Percentiles rank a stretch among this genome's conserved stretches.
Conservation (phyloP, 2,329 filamentous ascomycete species). For the Plectosphaerella plurivora region DNA sequence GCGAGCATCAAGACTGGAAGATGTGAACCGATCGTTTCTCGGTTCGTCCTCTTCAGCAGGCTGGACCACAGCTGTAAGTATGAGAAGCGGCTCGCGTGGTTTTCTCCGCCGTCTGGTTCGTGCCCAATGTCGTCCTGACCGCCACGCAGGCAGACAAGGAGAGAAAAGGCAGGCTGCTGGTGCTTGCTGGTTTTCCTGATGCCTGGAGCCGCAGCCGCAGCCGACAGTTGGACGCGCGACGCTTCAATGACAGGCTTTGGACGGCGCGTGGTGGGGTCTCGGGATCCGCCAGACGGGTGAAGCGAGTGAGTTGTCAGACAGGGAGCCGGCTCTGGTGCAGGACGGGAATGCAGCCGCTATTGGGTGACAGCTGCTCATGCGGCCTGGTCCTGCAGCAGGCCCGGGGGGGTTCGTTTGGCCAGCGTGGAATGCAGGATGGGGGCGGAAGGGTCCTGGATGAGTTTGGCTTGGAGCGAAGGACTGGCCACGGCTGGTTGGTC, state of each 20-base stretch:
- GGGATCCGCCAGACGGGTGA: not conserved
- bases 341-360: slow-evolving; percentile 11
- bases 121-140: too few species aligned
- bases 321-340: slow-evolving; percentile 4
- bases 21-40: too few species aligned
- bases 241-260: not conserved
- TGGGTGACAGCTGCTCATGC: slow-evolving; percentile 7
- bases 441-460: not conserved
- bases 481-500: not conserved
- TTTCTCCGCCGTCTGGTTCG: too few species aligned
- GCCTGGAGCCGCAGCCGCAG: too few species aligned
- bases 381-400: slow-evolving; percentile 4
- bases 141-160: too few species aligned
- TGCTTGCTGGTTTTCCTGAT: too few species aligned
- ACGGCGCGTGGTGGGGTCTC: not conserved
- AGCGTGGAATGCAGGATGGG: not conserved
- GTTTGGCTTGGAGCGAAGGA: not conserved
- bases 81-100: too few species aligned
- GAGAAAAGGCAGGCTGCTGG: too few species aligned
- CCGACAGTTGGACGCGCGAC: not conserved
- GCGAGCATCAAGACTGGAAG: too few species aligned
- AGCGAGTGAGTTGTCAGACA: slow-evolving; percentile 4
- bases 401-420: not conserved
- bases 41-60: too few species aligned
- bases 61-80: too few species aligned